Evolutionary conservation across 2,329 filamentous ascomycete species (phyloP).

Genomic region (Dothiorella sarmentorum): DNA sequence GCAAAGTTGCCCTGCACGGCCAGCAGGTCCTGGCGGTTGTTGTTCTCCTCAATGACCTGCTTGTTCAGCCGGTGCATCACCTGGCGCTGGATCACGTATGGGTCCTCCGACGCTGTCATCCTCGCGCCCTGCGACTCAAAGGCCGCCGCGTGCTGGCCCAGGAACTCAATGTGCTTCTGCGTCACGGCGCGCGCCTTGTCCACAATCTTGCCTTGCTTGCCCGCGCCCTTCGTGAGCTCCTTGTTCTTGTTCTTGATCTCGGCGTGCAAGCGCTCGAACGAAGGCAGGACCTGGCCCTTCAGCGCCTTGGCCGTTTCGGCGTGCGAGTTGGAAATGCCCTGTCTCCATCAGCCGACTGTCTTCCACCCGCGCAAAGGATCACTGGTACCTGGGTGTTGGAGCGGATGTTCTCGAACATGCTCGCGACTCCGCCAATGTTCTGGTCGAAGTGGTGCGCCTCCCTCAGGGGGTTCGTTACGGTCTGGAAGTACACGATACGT

Average conservation of each 20-base stretch:
- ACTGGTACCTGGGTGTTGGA: constrained; percentile 71
- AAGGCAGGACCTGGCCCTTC: constrained; percentile 79
- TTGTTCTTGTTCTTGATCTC: constrained; percentile 97
- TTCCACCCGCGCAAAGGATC: constrained; percentile 1
- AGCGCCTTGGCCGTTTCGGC: constrained; percentile 87
- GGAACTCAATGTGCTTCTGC: constrained; percentile 93
- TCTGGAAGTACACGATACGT: constrained; percentile 46
- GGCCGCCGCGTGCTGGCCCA: constrained; percentile 78
- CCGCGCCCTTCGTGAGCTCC: constrained; percentile 75
- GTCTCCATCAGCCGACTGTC: background rate
- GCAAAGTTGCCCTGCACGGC: constrained; percentile 88
- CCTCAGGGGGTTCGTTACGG: constrained; percentile 77
- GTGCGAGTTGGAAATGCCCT: constrained; percentile 85
- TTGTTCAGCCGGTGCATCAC: constrained; percentile 81
- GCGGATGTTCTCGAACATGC: constrained; percentile 91
- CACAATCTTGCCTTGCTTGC: constrained; percentile 83
- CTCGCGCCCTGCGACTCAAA: constrained; percentile 74
- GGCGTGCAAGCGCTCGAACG: constrained; percentile 85
- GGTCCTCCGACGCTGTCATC: constrained; percentile 71
- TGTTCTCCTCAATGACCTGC: constrained; percentile 94
- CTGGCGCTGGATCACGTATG: constrained; percentile 80
- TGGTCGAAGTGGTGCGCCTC: constrained; percentile 94
- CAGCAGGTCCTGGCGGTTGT: constrained; percentile 86
- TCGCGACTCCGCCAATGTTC: constrained; percentile 78
- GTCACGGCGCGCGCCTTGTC: constrained; percentile 82